These are phyloP conservation scores for Porodaedalea pini DNA, from an alignment of 1,284 basidiomycete species.

Conservation along the genomic window DNA sequence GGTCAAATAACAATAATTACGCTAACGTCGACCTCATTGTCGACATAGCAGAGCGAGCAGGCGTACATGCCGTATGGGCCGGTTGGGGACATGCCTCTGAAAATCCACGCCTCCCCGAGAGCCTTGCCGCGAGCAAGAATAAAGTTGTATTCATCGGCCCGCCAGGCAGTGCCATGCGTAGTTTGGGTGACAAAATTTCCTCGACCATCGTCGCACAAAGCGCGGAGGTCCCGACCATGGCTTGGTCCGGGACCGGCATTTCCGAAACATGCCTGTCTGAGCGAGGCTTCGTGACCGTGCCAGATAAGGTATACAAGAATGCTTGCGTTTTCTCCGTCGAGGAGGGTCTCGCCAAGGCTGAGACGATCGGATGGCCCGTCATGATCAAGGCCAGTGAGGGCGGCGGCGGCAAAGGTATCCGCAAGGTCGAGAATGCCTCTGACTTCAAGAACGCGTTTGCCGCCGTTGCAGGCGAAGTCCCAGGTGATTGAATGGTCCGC, in stretches of 20 bases:
- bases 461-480: slow-evolving; percentile 95
- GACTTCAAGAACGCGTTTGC: slow-evolving; percentile 92
- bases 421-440: slow-evolving; percentile 83
- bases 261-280: slow-evolving; percentile 84
- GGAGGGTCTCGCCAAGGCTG: slow-evolving; percentile 81
- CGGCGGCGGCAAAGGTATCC: slow-evolving; percentile 98
- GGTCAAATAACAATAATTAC: slow-evolving; percentile 99
- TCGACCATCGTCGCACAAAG: slow-evolving; percentile 99
- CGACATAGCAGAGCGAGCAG: slow-evolving; percentile 94
- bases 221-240: slow-evolving; percentile 97
- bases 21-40: slow-evolving; percentile 99
- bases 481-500: slow-evolving; percentile 54
- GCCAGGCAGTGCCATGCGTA: slow-evolving; percentile 98
- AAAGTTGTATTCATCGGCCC: slow-evolving; percentile 99
- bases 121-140: slow-evolving; percentile 85
- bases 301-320: slow-evolving; percentile 85
- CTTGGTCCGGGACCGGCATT: slow-evolving; percentile 98
- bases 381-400: slow-evolving; percentile 99
- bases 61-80: slow-evolving; percentile 99
- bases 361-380: slow-evolving; percentile 92
- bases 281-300: slow-evolving; percentile 90
- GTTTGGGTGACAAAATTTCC: slow-evolving; percentile 98
- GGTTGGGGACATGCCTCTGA: slow-evolving; percentile 99
- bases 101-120: slow-evolving; percentile 97
- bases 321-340: slow-evolving; percentile 92